Conservation (phyloP, 768 basidiomycete genomes). For the Agrocybe praecox region DNA sequence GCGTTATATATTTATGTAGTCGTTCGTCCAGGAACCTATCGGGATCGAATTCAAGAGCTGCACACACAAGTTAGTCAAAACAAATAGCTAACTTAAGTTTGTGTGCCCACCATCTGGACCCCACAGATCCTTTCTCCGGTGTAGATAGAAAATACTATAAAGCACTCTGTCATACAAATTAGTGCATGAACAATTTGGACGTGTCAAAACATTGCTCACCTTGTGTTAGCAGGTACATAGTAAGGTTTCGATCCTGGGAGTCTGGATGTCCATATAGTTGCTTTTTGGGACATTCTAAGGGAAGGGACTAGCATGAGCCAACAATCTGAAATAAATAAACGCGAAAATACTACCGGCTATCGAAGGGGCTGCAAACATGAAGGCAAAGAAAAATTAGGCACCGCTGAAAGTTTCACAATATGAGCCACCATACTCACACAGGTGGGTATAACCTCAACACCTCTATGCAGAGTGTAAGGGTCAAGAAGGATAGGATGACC, state of each 20-base stretch:
- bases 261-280: constrained; percentile 18
- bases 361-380: constrained; percentile 11
- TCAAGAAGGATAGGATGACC: not conserved
- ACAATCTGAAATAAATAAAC: not conserved
- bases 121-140: constrained; percentile 66
- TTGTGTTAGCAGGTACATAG: constrained; percentile 27
- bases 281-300: constrained; percentile 16
- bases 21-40: constrained; percentile 66
- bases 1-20: constrained; percentile 51
- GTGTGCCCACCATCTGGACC: constrained; percentile 57
- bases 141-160: constrained; percentile 60
- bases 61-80: not conserved
- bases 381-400: not conserved
- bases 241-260: constrained; percentile 18
- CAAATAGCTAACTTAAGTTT: too few relatives aligned
- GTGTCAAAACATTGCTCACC: not conserved
- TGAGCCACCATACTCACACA: constrained; percentile 22
- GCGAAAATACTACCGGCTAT: constrained; percentile 8
- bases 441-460: constrained; percentile 42
- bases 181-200: not conserved
- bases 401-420: not conserved
- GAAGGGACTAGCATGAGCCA: not conserved
- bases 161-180: constrained; percentile 3
- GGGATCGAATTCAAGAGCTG: constrained; percentile 59
- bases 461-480: constrained; percentile 26